A percentile compares a stretch with the other conserved stretches of the same genome.
Conservation (phyloP, 257 asterid species). For the Echites panduratus region DNA sequence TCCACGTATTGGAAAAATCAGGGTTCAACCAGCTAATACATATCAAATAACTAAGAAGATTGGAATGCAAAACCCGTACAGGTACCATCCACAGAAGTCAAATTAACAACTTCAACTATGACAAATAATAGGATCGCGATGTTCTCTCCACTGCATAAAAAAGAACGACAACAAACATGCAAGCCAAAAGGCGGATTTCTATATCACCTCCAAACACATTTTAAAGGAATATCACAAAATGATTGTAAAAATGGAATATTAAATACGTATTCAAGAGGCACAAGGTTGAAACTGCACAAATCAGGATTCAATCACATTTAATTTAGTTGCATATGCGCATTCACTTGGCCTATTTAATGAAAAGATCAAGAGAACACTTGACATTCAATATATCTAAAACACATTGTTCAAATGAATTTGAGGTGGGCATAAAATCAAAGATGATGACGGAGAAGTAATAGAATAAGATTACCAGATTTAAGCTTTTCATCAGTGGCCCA, state of each 20-base stretch:
- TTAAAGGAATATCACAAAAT: neutral
- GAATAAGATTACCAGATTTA: conserved; percentile 44
- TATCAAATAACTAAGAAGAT: neutral
- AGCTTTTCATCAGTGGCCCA: conserved; percentile 62
- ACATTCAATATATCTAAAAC: neutral
- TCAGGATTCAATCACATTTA: conserved; percentile 1
- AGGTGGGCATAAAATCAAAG: neutral
- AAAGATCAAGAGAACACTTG: neutral
- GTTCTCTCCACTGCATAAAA: neutral
- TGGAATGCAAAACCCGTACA: neutral
- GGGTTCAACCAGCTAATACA: neutral
- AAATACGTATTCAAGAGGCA: neutral
- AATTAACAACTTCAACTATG: no score
- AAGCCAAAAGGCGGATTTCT: neutral
- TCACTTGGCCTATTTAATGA: neutral
- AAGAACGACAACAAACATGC: neutral
- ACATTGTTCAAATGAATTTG: neutral
- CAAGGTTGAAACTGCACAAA: neutral
- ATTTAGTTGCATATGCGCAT: neutral
- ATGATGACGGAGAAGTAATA: neutral
- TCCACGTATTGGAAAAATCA: neutral
- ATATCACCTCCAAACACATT: neutral
- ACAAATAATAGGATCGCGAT: no score
- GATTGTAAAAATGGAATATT: neutral
- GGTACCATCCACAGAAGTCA: neutral